Evolutionary conservation across 73 alveolate genomes (phyloP).

Genomic region (Durusdinium trenchii): DNA sequence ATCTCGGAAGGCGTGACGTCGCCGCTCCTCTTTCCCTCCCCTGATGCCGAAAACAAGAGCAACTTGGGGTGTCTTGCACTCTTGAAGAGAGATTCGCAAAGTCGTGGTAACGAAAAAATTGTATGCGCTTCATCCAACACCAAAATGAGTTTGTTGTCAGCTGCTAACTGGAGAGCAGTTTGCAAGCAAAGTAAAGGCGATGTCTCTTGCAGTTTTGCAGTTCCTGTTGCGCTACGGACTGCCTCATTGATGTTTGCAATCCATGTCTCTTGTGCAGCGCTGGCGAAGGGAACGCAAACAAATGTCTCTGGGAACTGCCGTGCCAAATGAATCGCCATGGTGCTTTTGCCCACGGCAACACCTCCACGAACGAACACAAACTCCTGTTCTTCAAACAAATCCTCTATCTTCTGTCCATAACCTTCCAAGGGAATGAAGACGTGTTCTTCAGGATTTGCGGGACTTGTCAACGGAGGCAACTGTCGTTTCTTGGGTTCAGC

Average conservation of each 20-base stretch:
- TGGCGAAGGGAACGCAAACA: neutral
- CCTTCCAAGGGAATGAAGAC: neutral
- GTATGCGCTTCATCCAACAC: slow-evolving; percentile 9
- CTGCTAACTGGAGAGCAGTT: neutral
- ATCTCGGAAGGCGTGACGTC: slow-evolving; percentile 1
- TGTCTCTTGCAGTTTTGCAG: neutral
- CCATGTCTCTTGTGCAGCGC: neutral
- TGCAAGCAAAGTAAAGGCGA: neutral
- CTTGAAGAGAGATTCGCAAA: neutral
- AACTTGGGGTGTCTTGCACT: neutral
- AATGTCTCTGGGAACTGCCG: neutral
- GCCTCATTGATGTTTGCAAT: neutral
- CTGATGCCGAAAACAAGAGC: neutral
- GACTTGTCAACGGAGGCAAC: neutral
- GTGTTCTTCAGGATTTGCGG: neutral
- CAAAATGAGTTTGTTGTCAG: neutral
- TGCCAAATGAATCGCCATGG: neutral
- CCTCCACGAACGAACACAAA: slow-evolving; percentile 46
- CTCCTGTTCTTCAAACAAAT: neutral
- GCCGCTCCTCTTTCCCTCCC: neutral
- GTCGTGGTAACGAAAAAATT: neutral
- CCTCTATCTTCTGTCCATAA: neutral
- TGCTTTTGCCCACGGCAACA: neutral
- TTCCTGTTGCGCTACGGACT: neutral
- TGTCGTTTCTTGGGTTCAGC: neutral